Conservation (phyloP, 805 yeast species). For the Saturnispora sanitii region DNA sequence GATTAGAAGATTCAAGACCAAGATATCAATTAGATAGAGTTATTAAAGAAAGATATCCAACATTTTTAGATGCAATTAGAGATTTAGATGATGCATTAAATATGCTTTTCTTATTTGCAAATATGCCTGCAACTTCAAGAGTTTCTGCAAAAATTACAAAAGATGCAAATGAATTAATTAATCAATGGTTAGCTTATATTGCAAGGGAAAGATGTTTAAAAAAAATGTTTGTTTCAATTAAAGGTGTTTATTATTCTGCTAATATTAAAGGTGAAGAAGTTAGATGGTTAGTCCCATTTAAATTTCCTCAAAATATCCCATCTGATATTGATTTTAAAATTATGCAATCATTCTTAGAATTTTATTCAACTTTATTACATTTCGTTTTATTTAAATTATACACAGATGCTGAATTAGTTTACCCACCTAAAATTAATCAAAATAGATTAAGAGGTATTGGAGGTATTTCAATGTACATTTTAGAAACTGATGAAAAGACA, state of each 20-base stretch:
- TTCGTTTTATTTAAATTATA: conserved; percentile 80
- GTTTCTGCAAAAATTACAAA: conserved; percentile 73
- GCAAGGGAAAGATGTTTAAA: conserved; percentile 73
- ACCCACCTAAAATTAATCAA: conserved; percentile 79
- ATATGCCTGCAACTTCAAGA: conserved; percentile 86
- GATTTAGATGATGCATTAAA: conserved; percentile 93
- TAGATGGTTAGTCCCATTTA: conserved; percentile 94
- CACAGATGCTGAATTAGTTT: conserved; percentile 74
- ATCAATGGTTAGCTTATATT: conserved; percentile 92
- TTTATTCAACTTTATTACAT: conserved; percentile 84
- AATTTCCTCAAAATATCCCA: conserved; percentile 93
- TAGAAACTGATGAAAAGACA: conserved; percentile 41
- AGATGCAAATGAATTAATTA: conserved; percentile 78
- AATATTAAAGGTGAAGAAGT: conserved; percentile 82
- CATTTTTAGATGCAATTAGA: conserved; percentile 83
- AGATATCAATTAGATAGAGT: conserved; percentile 80
- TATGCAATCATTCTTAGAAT: conserved; percentile 94
- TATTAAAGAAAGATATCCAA: conserved; percentile 91
- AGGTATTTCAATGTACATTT: conserved; percentile 74
- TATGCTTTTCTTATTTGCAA: conserved; percentile 88
- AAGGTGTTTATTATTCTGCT: conserved; percentile 95
- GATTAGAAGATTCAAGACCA: conserved; percentile 72
- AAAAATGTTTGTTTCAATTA: conserved; percentile 91
- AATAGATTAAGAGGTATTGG: conserved; percentile 76
- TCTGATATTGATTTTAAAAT: conserved; percentile 90